Evolutionary conservation across 257 asterid genomes (phyloP).

Genomic region (Nicotiana attenuata): DNA sequence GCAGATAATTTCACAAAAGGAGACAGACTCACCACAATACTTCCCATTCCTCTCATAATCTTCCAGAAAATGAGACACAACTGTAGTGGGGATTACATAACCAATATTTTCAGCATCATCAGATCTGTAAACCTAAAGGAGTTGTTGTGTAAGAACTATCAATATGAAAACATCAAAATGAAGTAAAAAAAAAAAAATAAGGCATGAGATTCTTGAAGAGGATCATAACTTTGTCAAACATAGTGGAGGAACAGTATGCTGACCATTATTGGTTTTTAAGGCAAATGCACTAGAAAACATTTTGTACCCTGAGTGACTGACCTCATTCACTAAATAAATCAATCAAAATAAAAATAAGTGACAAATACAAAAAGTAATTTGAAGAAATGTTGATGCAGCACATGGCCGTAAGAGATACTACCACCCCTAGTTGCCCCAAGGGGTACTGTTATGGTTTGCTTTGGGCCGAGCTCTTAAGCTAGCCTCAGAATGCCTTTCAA

Average conservation of each 20-base stretch:
- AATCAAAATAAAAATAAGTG: background rate
- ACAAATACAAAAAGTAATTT: background rate
- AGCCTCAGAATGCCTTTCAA: background rate
- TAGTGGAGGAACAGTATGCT: background rate
- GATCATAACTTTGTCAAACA: conserved; percentile 1
- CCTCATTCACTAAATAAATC: background rate
- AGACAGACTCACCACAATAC: conserved; percentile 63
- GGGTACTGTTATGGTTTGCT: background rate
- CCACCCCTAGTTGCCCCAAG: background rate
- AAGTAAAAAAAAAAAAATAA: conserved; percentile 5
- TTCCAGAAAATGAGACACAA: conserved; percentile 93
- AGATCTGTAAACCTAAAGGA: conserved; percentile 90
- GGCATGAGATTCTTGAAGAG: conserved; percentile 4
- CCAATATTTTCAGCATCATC: conserved; percentile 95
- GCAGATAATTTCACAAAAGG: conserved; percentile 12
- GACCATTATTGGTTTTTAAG: background rate
- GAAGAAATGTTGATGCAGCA: background rate
- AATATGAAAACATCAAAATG: conserved; percentile 14
- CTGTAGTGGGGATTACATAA: conserved; percentile 87
- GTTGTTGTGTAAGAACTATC: conserved; percentile 34
- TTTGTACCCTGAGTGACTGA: background rate
- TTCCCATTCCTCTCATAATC: conserved; percentile 83
- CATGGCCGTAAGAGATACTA: background rate
- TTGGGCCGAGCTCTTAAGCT: background rate
- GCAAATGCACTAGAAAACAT: background rate